Evolutionary conservation across 75 land plant species (phyloP).

Genomic region (Adiantum capillusveneris): DNA sequence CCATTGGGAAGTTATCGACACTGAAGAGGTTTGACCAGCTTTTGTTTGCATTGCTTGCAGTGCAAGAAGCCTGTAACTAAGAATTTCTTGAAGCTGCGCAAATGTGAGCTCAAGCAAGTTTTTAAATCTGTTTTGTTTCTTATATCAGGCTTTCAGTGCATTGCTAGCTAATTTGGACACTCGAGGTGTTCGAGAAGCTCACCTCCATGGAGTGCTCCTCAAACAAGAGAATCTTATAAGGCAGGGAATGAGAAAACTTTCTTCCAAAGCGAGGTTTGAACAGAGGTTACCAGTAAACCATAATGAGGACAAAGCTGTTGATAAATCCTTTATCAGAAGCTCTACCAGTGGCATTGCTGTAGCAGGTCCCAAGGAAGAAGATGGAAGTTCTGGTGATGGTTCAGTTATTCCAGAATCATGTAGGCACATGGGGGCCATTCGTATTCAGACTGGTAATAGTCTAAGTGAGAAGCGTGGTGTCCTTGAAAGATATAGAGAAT

Average conservation of each 20-base stretch:
- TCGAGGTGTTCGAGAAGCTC: constrained; percentile 82
- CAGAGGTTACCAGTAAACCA: neutral
- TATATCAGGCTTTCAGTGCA: constrained; percentile 77
- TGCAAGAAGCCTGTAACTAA: constrained; percentile 6
- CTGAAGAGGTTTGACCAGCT: constrained; percentile 53
- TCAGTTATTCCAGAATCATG: neutral
- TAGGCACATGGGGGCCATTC: neutral
- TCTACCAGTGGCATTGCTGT: neutral
- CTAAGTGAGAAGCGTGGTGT: constrained; percentile 38
- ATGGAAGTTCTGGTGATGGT: neutral
- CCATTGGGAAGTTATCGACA: constrained; percentile 81
- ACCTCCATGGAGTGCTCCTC: constrained; percentile 61
- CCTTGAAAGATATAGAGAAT: constrained; percentile 52
- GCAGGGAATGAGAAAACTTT: constrained; percentile 37
- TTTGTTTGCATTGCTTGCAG: neutral
- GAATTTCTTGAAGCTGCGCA: neutral
- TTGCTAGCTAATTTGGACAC: constrained; percentile 60
- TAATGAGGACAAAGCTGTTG: constrained; percentile 4
- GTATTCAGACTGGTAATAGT: constrained; percentile 13
- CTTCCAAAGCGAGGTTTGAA: neutral
- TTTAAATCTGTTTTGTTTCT: neutral
- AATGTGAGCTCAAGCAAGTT: too few species aligned
- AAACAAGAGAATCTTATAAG: constrained; percentile 56
- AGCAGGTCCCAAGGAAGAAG: neutral
- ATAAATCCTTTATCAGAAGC: neutral